phyloP scores from a whole-genome alignment of 2,329 filamentous ascomycete species.

The Aureobasidium subglaciale region DNA sequence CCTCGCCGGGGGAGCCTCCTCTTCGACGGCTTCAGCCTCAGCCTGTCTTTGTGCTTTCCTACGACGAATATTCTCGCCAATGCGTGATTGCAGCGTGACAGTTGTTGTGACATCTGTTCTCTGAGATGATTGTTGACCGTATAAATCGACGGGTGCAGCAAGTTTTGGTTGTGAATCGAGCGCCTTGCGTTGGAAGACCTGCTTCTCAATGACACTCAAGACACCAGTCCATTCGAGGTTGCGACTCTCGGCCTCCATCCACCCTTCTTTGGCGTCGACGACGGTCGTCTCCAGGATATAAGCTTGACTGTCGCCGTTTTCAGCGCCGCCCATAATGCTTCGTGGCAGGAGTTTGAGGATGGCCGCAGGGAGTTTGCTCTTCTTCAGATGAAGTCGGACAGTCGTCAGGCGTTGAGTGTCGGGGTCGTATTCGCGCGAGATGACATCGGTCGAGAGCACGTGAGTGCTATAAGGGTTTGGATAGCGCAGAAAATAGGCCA shows the following conservation, averaged over 20 bases:
- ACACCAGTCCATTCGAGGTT: slow-evolving; percentile 80
- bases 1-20: slow-evolving; percentile 42
- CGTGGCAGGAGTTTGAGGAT: slow-evolving; percentile 69
- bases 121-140: slow-evolving; percentile 22
- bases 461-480: slow-evolving; percentile 79
- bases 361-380: slow-evolving; percentile 66
- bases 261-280: slow-evolving; percentile 71
- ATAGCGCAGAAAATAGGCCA: slow-evolving; percentile 85
- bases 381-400: slow-evolving; percentile 73
- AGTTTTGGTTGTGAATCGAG: background rate
- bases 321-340: slow-evolving; percentile 54
- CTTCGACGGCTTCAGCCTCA: slow-evolving; percentile 33
- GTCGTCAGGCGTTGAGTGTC: slow-evolving; percentile 69
- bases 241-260: slow-evolving; percentile 74
- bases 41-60: slow-evolving; percentile 39
- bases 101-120: slow-evolving; percentile 65
- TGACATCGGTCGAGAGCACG: slow-evolving; percentile 77
- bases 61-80: slow-evolving; percentile 61
- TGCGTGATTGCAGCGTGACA: slow-evolving; percentile 63
- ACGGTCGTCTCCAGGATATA: slow-evolving; percentile 76
- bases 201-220: slow-evolving; percentile 68
- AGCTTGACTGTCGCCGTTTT: slow-evolving; percentile 57
- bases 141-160: slow-evolving; percentile 5
- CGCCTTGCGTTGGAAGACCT: slow-evolving; percentile 56
- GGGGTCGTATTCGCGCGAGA: slow-evolving; percentile 65